Evolutionary conservation across 768 basidiomycete species (phyloP).

Genomic region (Hemileccinum impolitum): DNA sequence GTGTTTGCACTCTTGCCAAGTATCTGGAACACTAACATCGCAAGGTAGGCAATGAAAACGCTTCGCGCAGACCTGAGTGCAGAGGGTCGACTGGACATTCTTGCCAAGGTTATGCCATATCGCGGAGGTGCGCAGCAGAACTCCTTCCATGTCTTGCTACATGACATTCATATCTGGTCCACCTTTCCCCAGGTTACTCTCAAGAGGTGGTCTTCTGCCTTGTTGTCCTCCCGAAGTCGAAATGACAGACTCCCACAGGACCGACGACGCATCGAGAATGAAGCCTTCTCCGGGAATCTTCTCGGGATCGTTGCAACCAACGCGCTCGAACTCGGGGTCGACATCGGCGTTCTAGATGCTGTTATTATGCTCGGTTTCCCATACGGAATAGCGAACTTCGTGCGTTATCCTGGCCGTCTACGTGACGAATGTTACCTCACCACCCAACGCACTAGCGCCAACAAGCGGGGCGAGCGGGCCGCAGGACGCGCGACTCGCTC

Average conservation of each 20-base stretch:
- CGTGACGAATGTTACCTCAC: neutral
- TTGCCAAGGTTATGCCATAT: conserved; percentile 75
- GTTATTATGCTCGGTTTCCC: conserved; percentile 91
- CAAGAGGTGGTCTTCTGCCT: conserved; percentile 45
- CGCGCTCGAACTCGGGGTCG: conserved; percentile 88
- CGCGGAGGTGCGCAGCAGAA: conserved; percentile 60
- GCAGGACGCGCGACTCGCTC: conserved; percentile 75
- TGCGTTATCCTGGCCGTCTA: conserved; percentile 32
- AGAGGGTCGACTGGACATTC: conserved; percentile 73
- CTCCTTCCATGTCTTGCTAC: neutral
- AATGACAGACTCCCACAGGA: conserved; percentile 44
- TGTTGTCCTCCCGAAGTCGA: neutral
- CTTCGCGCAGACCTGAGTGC: conserved; percentile 66
- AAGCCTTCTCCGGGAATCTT: conserved; percentile 81
- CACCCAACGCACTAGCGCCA: conserved; percentile 53
- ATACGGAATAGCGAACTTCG: conserved; percentile 73
- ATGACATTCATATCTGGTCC: neutral
- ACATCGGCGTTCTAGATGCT: conserved; percentile 84
- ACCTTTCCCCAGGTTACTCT: conserved; percentile 56
- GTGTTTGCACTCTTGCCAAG: neutral
- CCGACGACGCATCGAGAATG: conserved; percentile 76
- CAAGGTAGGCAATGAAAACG: conserved; percentile 71
- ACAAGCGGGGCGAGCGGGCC: conserved; percentile 85
- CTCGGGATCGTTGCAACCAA: conserved; percentile 89
- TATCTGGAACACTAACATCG: conserved; percentile 8